A percentile compares a stretch with the other conserved stretches of the same genome.
Evolutionary conservation across 2,329 filamentous ascomycete species (phyloP).

Genomic region (Hypoxylon rubiginosum): DNA sequence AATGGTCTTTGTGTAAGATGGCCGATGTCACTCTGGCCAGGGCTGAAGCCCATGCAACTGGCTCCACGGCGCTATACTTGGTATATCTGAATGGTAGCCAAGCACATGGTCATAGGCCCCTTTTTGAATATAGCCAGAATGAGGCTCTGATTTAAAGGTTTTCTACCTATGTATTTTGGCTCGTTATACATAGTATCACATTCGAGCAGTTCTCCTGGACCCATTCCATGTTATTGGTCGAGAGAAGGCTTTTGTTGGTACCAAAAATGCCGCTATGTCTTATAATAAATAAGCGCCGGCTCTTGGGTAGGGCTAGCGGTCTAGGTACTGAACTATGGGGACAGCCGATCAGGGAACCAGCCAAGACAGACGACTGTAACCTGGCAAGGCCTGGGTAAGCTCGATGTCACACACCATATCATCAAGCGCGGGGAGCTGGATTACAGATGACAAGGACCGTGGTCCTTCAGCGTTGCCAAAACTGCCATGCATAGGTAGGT

Average conservation of each 20-base stretch:
- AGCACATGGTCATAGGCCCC: not conserved
- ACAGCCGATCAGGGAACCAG: not conserved
- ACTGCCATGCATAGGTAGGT: conserved; percentile 5
- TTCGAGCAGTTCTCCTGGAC: too few species aligned
- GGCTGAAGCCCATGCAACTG: not conserved
- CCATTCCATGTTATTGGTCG: not conserved
- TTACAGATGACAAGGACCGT: not conserved
- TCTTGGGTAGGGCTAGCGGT: not conserved
- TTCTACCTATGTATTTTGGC: too few species aligned
- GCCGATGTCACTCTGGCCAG: conserved; percentile 6
- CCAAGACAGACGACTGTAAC: conserved; percentile 1
- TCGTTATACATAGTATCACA: too few species aligned
- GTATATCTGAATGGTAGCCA: not conserved
- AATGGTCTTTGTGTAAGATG: not conserved
- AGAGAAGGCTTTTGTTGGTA: not conserved
- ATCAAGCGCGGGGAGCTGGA: not conserved
- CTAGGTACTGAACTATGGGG: not conserved
- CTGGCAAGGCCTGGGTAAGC: not conserved
- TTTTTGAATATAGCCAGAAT: too few species aligned
- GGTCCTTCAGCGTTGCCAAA: conserved; percentile 10
- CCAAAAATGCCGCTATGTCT: not conserved
- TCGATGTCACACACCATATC: conserved; percentile 9
- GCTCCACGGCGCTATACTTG: too few species aligned
- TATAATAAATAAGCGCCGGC: conserved; percentile 6
- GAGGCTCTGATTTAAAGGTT: too few species aligned